phyloP scores from a whole-genome alignment of 2,329 filamentous ascomycete species.

The Botrytis porri region DNA sequence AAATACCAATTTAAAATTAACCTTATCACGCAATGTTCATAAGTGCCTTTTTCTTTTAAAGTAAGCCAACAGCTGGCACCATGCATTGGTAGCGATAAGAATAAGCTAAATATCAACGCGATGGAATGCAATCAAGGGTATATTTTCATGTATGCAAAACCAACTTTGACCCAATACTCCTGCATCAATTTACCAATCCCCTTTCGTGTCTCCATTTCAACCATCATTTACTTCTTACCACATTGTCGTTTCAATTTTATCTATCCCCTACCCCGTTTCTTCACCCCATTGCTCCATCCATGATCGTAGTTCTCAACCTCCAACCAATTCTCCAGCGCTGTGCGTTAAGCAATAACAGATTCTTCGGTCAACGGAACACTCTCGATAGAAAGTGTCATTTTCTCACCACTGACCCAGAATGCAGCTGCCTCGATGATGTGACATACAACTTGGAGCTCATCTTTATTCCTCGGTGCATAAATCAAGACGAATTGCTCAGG shows the following conservation, averaged over 20 bases:
- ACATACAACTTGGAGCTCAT: constrained; percentile 65
- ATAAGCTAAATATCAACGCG: not conserved
- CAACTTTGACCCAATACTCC: constrained; percentile 12
- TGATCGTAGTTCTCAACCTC: not conserved
- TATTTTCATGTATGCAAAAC: constrained; percentile 8
- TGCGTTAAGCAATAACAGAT: not conserved
- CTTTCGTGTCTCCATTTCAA: not conserved
- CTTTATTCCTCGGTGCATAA: constrained; percentile 70
- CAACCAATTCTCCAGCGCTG: not conserved
- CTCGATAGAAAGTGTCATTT: constrained; percentile 28
- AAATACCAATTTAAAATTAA: not conserved
- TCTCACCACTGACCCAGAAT: constrained; percentile 55
- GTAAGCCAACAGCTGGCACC: not conserved
- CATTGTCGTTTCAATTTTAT: not conserved
- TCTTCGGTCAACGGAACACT: constrained; percentile 1
- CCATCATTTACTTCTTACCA: not conserved
- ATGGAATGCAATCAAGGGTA: constrained; percentile 13
- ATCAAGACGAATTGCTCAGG: constrained; percentile 76
- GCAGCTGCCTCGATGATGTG: constrained; percentile 70
- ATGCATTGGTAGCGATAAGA: not conserved
- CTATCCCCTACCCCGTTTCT: not conserved
- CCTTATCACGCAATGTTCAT: not conserved
- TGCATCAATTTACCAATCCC: not conserved
- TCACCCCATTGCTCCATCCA: not conserved
- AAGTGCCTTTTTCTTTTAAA: not conserved